Evolutionary conservation across 768 basidiomycete species (phyloP), one percentile per base, ranked within the genome.

Genomic region (Agaricus bisporus): DNA sequence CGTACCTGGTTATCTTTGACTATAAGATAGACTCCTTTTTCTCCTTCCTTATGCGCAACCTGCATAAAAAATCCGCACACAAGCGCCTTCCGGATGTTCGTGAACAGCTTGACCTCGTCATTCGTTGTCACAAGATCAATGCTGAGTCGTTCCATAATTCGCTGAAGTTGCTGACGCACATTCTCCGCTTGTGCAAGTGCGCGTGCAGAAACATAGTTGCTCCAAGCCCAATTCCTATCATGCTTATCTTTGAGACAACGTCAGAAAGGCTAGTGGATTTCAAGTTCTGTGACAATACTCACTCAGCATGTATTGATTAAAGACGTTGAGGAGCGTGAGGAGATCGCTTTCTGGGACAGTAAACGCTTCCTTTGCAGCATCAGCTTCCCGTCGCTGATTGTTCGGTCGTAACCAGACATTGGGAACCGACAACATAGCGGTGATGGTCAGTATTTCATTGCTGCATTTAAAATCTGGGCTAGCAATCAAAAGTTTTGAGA

Each of bases 21-120:
- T 0, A 94, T 99, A 58, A 87, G 57, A 65, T 99, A 98, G 51
- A 77, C 80, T 2, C 85, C 82, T 68, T 91, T 94, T 65, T 92
- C 91, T 3, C 91, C 91, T 64, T 95, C 93, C 67, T 91, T 90
- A 68, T 97, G 92, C 5, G 95, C 97, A 10, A 92, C 83, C 65
- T 98, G 95, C 95, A 97, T 98, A 72, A 98, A 99, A 78, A 91
- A 99, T 1, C 95, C 97, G 60, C 86, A 88, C 4, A 90, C 87
- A 18, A 98, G 75, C 0, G 88, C 87, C 68, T 85, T 85, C 22
- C 92, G 81, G 52, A 98, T 85, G 59, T 85, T 86, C 49, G 71
- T 58, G 66, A 81, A 87, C 58, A 87, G 80, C 64, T 85, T 88
- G 63, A 75, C 77, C 60, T 88, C 81, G 59, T 93, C 87, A 25